Conservation (phyloP, 108 stramenopile species). For the Fistulifera solaris region DNA sequence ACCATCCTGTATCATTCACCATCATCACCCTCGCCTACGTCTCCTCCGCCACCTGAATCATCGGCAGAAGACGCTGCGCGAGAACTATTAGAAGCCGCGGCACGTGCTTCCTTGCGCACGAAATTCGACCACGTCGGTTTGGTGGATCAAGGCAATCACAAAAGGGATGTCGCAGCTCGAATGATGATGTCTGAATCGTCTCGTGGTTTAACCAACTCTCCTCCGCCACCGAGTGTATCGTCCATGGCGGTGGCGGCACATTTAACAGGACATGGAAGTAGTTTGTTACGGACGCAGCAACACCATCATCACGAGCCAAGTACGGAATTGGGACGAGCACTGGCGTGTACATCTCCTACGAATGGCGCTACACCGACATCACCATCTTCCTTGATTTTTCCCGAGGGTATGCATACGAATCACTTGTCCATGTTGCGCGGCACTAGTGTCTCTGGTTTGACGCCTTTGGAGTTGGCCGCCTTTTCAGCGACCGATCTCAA, state of each 20-base stretch:
- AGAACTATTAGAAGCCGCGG: slow-evolving; percentile 32
- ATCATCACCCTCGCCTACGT: no score
- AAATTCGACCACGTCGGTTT: slow-evolving; percentile 46
- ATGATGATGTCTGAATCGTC: slow-evolving; percentile 14
- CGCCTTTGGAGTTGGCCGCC: slow-evolving; percentile 25
- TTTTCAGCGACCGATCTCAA: slow-evolving; percentile 3
- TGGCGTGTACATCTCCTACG: no score
- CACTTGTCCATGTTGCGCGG: slow-evolving; percentile 34
- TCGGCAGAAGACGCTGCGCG: slow-evolving; percentile 7
- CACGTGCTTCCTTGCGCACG: slow-evolving; percentile 25
- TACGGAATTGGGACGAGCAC: no score
- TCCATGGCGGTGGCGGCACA: slow-evolving; percentile 13
- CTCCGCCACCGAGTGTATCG: slow-evolving; percentile 29
- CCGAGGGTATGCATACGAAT: slow-evolving; percentile 12
- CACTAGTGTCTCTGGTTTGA: slow-evolving; percentile 24
- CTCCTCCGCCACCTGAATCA: no score
- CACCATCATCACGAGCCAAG: no score
- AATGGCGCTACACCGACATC: no score
- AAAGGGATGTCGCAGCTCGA: slow-evolving; percentile 5
- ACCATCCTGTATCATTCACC: no score
- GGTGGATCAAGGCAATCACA: slow-evolving; percentile 19
- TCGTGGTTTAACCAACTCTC: slow-evolving; percentile 32
- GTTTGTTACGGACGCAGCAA: no score
- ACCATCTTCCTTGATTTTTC: no score
- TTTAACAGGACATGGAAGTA: slow-evolving; percentile 1